A percentile compares a stretch with the other conserved stretches of the same genome.
phyloP scores from a whole-genome alignment of 2,329 filamentous ascomycete genomes.

The Lachnellula subtilissima region DNA sequence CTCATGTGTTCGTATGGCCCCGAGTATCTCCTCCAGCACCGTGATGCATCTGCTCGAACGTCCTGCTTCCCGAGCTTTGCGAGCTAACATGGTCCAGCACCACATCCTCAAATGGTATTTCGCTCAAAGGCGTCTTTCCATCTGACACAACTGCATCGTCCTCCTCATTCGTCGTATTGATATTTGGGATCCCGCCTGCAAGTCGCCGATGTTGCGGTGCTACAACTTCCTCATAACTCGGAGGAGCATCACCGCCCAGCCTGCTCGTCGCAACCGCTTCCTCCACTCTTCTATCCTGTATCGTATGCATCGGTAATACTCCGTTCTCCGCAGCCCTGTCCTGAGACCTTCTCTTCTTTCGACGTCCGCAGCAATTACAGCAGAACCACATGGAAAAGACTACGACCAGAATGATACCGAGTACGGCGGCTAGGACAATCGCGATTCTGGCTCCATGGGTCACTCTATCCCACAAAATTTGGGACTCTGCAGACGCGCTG shows the following conservation, averaged over 20 bases:
- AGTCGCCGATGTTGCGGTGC: slow-evolving; percentile 17
- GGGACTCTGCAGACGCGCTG: neutral
- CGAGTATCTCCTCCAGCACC: slow-evolving; percentile 18
- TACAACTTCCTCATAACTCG: slow-evolving; percentile 21
- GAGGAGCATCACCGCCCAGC: slow-evolving; percentile 11
- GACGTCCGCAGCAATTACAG: slow-evolving; percentile 21
- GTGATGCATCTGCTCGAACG: slow-evolving; percentile 17
- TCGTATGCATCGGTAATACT: slow-evolving; percentile 5
- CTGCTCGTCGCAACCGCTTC: neutral
- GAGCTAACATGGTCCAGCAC: slow-evolving; percentile 16
- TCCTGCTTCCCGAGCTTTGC: slow-evolving; percentile 15
- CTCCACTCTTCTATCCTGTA: neutral
- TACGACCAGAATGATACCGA: slow-evolving; percentile 12
- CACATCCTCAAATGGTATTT: slow-evolving; percentile 29
- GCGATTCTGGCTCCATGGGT: slow-evolving; percentile 6
- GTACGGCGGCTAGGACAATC: slow-evolving; percentile 2
- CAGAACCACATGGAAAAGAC: slow-evolving; percentile 17
- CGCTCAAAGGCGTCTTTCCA: slow-evolving; percentile 27
- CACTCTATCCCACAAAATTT: slow-evolving; percentile 5
- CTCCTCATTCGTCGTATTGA: slow-evolving; percentile 12
- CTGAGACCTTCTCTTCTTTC: neutral
- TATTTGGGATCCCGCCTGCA: slow-evolving; percentile 13
- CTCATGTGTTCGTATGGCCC: slow-evolving; percentile 25
- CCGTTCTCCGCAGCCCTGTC: neutral
- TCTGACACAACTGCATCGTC: slow-evolving; percentile 23